phyloP scores from a whole-genome alignment of 176 grass and related monocot species.

The Panicum miliaceum region DNA sequence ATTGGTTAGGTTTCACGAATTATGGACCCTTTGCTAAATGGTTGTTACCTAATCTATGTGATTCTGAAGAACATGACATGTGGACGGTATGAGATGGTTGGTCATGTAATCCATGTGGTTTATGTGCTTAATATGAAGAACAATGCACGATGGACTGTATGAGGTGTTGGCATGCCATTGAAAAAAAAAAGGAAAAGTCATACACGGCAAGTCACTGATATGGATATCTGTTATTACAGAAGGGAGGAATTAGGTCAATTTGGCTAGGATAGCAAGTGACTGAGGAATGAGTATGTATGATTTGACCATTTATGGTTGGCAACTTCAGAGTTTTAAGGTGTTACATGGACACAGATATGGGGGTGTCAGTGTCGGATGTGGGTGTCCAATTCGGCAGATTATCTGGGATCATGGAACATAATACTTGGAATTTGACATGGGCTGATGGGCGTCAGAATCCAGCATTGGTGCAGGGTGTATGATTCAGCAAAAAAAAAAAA shows the following conservation, averaged over 20 bases:
- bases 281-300: background rate
- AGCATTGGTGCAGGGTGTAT: background rate
- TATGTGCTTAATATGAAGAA: background rate
- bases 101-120: conserved; percentile 16
- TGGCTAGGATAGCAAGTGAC: background rate
- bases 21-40: background rate
- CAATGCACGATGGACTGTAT: background rate
- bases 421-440: no score
- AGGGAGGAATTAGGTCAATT: background rate
- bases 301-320: conserved; percentile 18
- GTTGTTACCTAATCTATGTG: background rate
- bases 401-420: no score
- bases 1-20: background rate
- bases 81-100: background rate
- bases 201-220: background rate
- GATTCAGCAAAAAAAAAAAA: background rate
- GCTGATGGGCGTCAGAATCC: background rate
- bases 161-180: background rate
- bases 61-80: background rate
- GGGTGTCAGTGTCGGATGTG: background rate
- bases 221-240: background rate
- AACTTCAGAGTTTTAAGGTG: background rate
- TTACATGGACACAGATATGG: no score
- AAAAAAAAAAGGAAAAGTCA: background rate
- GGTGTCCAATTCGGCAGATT: background rate